Percentiles rank a stretch among this genome's conserved stretches.
Conservation (phyloP, 1,139 yeast species). For the Komagataea norvegica region DNA sequence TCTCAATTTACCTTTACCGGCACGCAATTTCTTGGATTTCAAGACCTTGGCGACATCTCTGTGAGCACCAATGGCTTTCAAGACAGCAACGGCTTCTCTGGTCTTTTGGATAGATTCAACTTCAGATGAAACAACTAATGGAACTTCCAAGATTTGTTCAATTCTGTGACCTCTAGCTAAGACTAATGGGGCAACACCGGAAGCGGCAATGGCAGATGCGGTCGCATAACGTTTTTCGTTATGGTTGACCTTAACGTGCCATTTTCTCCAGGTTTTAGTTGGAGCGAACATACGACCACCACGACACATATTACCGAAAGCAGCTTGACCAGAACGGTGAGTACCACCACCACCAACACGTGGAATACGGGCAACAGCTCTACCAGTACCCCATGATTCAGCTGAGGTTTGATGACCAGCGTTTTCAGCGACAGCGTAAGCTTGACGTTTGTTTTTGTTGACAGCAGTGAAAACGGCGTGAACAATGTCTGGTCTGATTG, state of each 20-base stretch:
- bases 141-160: conserved; percentile 97
- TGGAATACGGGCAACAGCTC: conserved; percentile 99
- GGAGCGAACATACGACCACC: conserved; percentile 99
- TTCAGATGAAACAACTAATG: conserved; percentile 93
- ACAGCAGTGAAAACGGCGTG: conserved; percentile 98
- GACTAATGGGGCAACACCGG: conserved; percentile 97
- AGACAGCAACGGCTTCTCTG: conserved; percentile 97
- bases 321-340: conserved; percentile 99
- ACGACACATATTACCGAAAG: conserved; percentile 99
- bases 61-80: conserved; percentile 99
- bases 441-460: conserved; percentile 99
- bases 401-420: conserved; percentile 99
- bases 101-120: conserved; percentile 93
- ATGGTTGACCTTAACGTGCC: conserved; percentile 99
- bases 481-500: conserved; percentile 99
- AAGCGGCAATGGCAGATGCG: conserved; percentile 99
- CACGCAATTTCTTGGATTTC: conserved; percentile 98
- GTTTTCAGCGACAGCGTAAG: conserved; percentile 98
- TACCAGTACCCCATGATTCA: conserved; percentile 99
- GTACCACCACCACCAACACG: conserved; percentile 99
- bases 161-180: conserved; percentile 99
- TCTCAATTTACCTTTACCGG: conserved; percentile 99
- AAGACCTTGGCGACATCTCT: conserved; percentile 96
- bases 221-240: conserved; percentile 99
- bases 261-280: conserved; percentile 99